These are phyloP conservation scores for Mycena capillaripes DNA, from an alignment of 768 basidiomycete species.

Conservation along the genomic window DNA sequence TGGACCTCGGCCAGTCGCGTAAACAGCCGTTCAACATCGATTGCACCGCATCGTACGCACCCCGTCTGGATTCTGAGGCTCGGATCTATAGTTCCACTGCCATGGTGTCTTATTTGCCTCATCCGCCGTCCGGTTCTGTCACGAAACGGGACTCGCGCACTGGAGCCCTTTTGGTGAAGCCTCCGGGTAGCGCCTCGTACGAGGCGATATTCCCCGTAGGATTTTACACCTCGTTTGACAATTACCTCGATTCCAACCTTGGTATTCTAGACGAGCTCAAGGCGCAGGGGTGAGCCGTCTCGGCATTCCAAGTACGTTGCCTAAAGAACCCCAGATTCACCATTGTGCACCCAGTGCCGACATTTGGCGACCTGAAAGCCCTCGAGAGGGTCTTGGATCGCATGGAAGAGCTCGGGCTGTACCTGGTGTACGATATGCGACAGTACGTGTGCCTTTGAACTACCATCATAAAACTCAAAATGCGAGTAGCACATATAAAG, in stretches of 20 bases:
- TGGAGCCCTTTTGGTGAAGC: slow-evolving; percentile 58
- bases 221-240: slow-evolving; percentile 64
- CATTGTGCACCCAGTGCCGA: slow-evolving; percentile 69
- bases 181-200: slow-evolving; percentile 34
- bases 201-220: slow-evolving; percentile 66
- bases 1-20: slow-evolving; percentile 30
- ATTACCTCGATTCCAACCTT: slow-evolving; percentile 56
- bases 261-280: slow-evolving; percentile 59
- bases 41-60: slow-evolving; percentile 18
- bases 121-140: slow-evolving; percentile 51
- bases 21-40: slow-evolving; percentile 28
- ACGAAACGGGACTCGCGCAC: slow-evolving; percentile 65
- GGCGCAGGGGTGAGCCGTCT: slow-evolving; percentile 54
- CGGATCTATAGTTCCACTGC: slow-evolving; percentile 19
- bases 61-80: background rate
- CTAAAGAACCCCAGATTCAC: slow-evolving; percentile 25
- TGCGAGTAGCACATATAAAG: slow-evolving; percentile 59
- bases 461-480: background rate
- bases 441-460: slow-evolving; percentile 49
- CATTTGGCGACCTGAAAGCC: slow-evolving; percentile 61
- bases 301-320: background rate
- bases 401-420: slow-evolving; percentile 65
- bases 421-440: slow-evolving; percentile 77
- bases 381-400: slow-evolving; percentile 59
- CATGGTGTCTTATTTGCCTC: slow-evolving; percentile 56